Conservation (phyloP, 2,329 filamentous ascomycete genomes). For the Clarireedia homoeocarpa region DNA sequence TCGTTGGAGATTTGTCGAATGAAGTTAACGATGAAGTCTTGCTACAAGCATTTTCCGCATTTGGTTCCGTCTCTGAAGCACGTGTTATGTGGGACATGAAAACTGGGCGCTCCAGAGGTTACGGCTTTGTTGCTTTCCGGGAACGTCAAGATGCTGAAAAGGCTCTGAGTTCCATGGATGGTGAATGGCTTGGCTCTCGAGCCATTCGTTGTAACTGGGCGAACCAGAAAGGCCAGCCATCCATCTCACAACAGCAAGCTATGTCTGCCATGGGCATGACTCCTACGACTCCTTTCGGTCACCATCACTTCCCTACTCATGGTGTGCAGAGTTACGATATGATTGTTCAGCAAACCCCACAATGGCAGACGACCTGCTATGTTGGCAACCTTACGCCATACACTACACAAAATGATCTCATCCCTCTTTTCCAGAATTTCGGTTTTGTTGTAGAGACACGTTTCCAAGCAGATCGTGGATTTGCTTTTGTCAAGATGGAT, state of each 20-base stretch:
- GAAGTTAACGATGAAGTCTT: constrained; percentile 97
- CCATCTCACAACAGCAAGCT: constrained; percentile 93
- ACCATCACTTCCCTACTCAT: constrained; percentile 96
- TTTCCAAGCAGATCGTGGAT: constrained; percentile 95
- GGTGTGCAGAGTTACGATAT: constrained; percentile 97
- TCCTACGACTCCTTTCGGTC: constrained; percentile 89
- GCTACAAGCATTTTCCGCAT: constrained; percentile 88
- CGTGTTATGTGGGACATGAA: constrained; percentile 99
- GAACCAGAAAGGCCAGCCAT: constrained; percentile 99
- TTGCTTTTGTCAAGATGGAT: constrained; percentile 99
- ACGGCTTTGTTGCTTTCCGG: constrained; percentile 95
- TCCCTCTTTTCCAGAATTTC: constrained; percentile 98
- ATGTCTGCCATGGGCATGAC: constrained; percentile 98
- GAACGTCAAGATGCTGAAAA: constrained; percentile 92
- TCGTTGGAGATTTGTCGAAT: constrained; percentile 94
- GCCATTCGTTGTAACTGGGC: constrained; percentile 99
- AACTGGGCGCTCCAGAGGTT: constrained; percentile 92
- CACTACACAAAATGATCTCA: constrained; percentile 90
- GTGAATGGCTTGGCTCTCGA: constrained; percentile 95
- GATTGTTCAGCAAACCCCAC: constrained; percentile 88
- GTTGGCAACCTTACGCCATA: constrained; percentile 97
- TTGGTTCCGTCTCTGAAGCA: constrained; percentile 91
- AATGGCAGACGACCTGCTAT: constrained; percentile 98
- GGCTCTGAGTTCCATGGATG: constrained; percentile 94
- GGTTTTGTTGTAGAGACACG: constrained; percentile 95